Evolutionary conservation across 257 asterid genomes (phyloP).

Genomic region (Solanum sitiens): DNA sequence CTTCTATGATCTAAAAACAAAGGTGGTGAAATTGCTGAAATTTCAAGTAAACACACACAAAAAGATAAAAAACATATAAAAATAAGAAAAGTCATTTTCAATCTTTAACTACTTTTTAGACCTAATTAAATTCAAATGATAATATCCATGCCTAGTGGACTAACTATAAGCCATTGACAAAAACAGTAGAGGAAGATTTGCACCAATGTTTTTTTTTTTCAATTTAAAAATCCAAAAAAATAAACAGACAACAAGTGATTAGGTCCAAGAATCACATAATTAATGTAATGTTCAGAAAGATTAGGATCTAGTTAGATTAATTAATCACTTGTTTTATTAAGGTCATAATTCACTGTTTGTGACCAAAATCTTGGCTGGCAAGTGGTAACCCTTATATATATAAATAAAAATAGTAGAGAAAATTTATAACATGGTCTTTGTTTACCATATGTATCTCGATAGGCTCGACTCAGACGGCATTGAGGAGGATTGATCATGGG

Average conservation of each 20-base stretch:
- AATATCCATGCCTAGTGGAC: constrained; percentile 2
- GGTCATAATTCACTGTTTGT: not conserved
- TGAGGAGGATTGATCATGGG: too few species aligned
- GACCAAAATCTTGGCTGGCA: not conserved
- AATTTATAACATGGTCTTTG: not conserved
- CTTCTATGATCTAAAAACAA: constrained; percentile 18
- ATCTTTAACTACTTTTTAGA: constrained; percentile 5
- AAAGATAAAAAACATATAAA: not conserved
- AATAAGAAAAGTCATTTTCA: constrained; percentile 14
- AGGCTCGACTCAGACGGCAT: too few species aligned
- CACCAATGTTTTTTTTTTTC: not conserved
- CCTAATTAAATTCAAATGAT: not conserved
- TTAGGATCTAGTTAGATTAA: not conserved
- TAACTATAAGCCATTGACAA: constrained; percentile 2
- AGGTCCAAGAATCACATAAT: not conserved
- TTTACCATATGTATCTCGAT: not conserved
- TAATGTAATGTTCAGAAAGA: not conserved
- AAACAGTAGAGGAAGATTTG: not conserved
- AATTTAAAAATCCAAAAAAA: not conserved
- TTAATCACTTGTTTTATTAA: constrained; percentile 3
- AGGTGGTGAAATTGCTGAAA: constrained; percentile 22
- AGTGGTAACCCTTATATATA: not conserved
- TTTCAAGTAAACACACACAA: constrained; percentile 1
- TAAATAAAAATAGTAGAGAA: not conserved
- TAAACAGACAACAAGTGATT: not conserved